Evolutionary conservation across 164 flowering plant genomes (phyloP).

Genomic region (Vitis amurensis): DNA sequence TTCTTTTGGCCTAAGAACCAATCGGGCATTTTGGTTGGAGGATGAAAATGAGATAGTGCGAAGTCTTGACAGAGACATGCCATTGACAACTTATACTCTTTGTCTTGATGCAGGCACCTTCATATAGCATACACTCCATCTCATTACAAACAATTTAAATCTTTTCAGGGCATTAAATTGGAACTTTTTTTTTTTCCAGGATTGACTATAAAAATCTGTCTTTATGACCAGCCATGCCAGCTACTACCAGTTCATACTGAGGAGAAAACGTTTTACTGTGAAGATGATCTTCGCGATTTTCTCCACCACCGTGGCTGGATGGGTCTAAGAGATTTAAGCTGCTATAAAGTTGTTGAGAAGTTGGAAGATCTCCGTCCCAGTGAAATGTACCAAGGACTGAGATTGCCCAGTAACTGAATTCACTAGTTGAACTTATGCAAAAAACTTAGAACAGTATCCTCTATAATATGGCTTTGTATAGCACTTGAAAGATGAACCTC

Average conservation of each 20-base stretch:
- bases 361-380: neutral
- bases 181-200: neutral
- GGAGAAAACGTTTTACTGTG: neutral
- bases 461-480: too few species aligned
- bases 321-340: neutral
- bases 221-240: neutral
- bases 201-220: neutral
- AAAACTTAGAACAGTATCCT: too few species aligned
- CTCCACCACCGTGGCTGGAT: conserved; percentile 1
- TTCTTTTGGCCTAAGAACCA: conserved; percentile 43
- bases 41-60: conserved; percentile 40
- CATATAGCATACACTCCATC: too few species aligned
- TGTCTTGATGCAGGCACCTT: conserved; percentile 42
- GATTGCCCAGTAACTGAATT: neutral
- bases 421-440: too few species aligned
- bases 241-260: neutral
- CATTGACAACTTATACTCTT: conserved; percentile 39
- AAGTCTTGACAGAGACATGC: conserved; percentile 43
- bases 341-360: neutral
- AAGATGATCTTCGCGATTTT: neutral
- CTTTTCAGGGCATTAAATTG: conserved; percentile 1
- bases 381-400: neutral
- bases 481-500: too few species aligned
- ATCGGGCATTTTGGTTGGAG: conserved; percentile 47
- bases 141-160: neutral